Evolutionary conservation across 371 early-diverging fungal genomes (phyloP).

Genomic region (Nosema bombycis): DNA sequence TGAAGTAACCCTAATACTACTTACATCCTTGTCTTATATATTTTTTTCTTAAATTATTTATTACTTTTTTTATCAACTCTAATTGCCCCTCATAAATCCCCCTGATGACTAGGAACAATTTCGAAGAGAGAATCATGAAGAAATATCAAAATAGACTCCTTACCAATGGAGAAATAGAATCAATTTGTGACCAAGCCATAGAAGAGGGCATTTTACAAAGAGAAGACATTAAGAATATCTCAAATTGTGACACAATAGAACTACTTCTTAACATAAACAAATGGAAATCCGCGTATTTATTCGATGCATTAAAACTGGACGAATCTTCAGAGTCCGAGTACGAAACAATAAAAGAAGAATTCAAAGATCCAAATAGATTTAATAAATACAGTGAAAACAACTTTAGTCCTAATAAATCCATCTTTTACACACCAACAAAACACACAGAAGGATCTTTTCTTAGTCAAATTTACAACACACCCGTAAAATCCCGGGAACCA

Average conservation of each 20-base stretch:
- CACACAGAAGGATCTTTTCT: background rate
- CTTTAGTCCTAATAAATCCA: background rate
- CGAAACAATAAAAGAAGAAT: background rate
- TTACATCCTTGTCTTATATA: too few relatives aligned
- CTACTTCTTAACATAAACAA: slow-evolving; percentile 3
- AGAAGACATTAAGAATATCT: background rate
- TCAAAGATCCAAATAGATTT: background rate
- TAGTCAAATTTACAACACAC: background rate
- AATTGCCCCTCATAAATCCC: background rate
- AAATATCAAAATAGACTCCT: background rate
- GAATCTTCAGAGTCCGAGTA: background rate
- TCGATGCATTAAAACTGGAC: background rate
- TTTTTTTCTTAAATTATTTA: too few relatives aligned
- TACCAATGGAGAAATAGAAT: background rate
- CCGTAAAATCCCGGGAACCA: background rate
- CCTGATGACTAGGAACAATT: background rate
- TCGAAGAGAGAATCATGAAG: background rate
- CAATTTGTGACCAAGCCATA: slow-evolving; percentile 1
- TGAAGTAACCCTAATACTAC: too few relatives aligned
- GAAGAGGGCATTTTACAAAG: background rate
- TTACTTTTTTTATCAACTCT: too few relatives aligned
- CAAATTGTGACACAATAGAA: background rate
- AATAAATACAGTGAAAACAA: background rate
- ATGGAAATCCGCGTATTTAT: slow-evolving; percentile 8
- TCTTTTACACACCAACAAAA: background rate